phyloP scores from a whole-genome alignment of 495 filamentous ascomycete species.

The Aspergillus ellipticus region DNA sequence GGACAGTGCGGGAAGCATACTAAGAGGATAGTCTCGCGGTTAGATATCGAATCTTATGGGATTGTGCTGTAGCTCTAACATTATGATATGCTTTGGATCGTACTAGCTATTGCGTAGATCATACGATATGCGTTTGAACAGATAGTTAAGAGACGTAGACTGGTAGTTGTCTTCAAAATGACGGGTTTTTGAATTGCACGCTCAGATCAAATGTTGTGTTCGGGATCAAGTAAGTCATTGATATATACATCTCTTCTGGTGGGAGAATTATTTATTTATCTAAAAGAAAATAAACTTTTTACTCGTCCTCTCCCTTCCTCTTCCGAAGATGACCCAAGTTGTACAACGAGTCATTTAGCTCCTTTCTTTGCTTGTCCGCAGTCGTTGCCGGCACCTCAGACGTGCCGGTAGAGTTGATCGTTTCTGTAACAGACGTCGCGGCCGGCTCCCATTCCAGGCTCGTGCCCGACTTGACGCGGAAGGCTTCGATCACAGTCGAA shows the following conservation, averaged over 20 bases:
- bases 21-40: no score
- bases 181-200: no score
- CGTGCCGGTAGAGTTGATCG: conserved; percentile 35
- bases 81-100: no score
- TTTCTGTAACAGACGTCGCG: conserved; percentile 19
- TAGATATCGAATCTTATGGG: no score
- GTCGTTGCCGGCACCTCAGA: conserved; percentile 27
- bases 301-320: conserved; percentile 32
- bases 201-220: no score
- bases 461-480: conserved; percentile 16
- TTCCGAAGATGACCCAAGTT: conserved; percentile 71
- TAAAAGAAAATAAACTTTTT: conserved; percentile 1
- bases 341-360: conserved; percentile 58
- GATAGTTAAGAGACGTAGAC: no score
- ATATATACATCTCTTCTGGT: background rate
- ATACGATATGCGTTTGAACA: no score
- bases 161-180: no score
- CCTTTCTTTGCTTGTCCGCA: conserved; percentile 29
- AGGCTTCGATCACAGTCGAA: conserved; percentile 26
- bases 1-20: no score
- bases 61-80: no score
- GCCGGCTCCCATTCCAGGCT: conserved; percentile 22
- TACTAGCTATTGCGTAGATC: no score
- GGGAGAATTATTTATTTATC: background rate
- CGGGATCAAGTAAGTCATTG: background rate